phyloP scores from a whole-genome alignment of 2,329 filamentous ascomycete genomes.

The Rhynchosporium graminicola region DNA sequence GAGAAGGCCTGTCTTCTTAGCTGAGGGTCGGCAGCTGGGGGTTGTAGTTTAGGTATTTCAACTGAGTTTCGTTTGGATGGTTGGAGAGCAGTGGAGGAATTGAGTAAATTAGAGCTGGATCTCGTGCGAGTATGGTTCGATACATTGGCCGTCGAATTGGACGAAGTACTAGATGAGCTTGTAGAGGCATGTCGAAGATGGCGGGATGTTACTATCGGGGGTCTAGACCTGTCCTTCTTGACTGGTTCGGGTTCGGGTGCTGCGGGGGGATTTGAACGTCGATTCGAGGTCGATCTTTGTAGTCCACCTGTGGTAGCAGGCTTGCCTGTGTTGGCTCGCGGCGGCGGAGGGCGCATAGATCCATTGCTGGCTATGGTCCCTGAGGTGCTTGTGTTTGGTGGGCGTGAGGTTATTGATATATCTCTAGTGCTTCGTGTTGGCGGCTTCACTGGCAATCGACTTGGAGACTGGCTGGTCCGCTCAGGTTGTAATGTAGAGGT shows the following conservation, averaged over 20 bases:
- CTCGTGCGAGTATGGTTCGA: slow-evolving; percentile 34
- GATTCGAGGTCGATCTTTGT: slow-evolving; percentile 33
- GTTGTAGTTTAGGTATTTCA: slow-evolving; percentile 23
- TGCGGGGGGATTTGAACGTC: slow-evolving; percentile 20
- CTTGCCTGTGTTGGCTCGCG: slow-evolving; percentile 29
- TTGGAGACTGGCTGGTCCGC: slow-evolving; percentile 36
- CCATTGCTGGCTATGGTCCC: slow-evolving; percentile 30
- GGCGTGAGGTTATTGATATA: slow-evolving; percentile 28
- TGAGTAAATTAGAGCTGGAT: slow-evolving; percentile 34
- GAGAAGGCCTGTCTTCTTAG: slow-evolving; percentile 48
- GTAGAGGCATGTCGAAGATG: slow-evolving; percentile 36
- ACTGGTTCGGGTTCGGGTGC: slow-evolving; percentile 29
- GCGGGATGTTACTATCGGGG: slow-evolving; percentile 32
- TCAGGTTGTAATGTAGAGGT: slow-evolving; percentile 17
- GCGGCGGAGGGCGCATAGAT: slow-evolving; percentile 35
- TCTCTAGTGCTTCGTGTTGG: slow-evolving; percentile 28
- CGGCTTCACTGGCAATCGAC: slow-evolving; percentile 39
- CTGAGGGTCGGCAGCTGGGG: slow-evolving; percentile 26
- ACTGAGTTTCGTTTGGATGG: slow-evolving; percentile 27
- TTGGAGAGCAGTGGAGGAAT: slow-evolving; percentile 26
- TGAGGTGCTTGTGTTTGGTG: slow-evolving; percentile 27
- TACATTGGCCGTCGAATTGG: slow-evolving; percentile 14
- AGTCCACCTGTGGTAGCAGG: slow-evolving; percentile 25
- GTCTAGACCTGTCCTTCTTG: slow-evolving; percentile 38
- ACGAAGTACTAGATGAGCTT: slow-evolving; percentile 22